phyloP scores from a whole-genome alignment of 371 early-diverging fungal genomes.

The Mucor sp. region DNA sequence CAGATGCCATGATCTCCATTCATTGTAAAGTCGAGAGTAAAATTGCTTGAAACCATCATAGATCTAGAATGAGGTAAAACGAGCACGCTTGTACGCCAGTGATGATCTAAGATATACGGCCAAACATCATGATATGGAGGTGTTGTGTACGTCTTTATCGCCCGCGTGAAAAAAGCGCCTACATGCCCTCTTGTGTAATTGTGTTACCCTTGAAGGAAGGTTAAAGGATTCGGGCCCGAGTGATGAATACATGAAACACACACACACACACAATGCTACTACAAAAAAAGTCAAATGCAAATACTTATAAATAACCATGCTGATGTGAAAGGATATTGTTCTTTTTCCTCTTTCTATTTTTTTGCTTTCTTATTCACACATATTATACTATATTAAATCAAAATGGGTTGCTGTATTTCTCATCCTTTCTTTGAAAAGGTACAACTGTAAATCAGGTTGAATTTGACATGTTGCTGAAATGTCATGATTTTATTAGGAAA shows the following conservation, averaged over 20 bases:
- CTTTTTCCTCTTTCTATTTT: constrained; percentile 9
- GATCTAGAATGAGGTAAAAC: neutral
- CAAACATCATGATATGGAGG: neutral
- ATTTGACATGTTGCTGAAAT: neutral
- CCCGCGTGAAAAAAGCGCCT: neutral
- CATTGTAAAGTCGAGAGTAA: neutral
- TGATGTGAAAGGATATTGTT: neutral
- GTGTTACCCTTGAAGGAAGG: constrained; percentile 4
- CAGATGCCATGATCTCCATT: neutral
- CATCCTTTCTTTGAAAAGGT: constrained; percentile 34
- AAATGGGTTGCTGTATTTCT: constrained; percentile 46
- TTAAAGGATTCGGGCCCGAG: constrained; percentile 18
- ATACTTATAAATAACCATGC: constrained; percentile 3
- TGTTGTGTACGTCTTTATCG: constrained; percentile 6
- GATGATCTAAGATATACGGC: neutral
- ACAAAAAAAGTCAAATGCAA: constrained; percentile 12
- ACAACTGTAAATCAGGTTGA: neutral
- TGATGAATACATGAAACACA: constrained; percentile 7
- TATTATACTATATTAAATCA: neutral
- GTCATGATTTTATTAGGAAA: constrained; percentile 27
- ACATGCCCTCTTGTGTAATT: constrained; percentile 17
- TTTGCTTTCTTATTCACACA: neutral
- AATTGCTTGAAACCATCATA: neutral
- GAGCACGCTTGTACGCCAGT: neutral
- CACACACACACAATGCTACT: neutral